Evolutionary conservation across 768 basidiomycete genomes (phyloP).

Genomic region (Guyanaporus albipodus): DNA sequence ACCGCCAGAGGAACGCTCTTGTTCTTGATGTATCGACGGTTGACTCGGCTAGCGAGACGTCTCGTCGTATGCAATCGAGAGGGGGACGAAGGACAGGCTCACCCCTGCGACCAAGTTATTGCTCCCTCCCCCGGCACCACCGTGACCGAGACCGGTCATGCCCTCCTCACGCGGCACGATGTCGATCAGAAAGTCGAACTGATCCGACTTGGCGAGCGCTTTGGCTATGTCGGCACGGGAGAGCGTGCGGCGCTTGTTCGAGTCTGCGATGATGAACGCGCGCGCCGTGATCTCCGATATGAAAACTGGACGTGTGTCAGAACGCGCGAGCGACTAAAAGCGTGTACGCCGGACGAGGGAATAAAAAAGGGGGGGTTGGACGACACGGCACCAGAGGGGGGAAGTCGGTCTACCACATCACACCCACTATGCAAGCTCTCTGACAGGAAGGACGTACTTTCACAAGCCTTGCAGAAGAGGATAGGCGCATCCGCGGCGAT

Average conservation of each 20-base stretch:
- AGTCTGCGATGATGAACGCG: conserved; percentile 93
- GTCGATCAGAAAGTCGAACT: conserved; percentile 97
- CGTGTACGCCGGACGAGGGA: no score
- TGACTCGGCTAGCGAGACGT: conserved; percentile 22
- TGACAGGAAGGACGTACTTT: conserved; percentile 90
- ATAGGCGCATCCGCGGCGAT: conserved; percentile 98
- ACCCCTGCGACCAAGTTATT: conserved; percentile 27
- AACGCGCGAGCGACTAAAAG: not conserved
- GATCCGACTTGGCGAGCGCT: conserved; percentile 88
- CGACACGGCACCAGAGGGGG: no score
- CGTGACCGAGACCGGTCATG: conserved; percentile 20
- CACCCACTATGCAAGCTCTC: no score
- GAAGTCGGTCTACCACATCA: no score
- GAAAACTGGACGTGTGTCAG: conserved; percentile 58
- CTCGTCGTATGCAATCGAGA: not conserved
- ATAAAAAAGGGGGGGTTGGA: no score
- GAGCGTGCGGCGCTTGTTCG: conserved; percentile 93
- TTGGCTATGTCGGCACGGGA: conserved; percentile 92
- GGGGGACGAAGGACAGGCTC: not conserved
- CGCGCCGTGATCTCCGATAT: conserved; percentile 96
- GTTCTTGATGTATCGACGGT: conserved; percentile 21
- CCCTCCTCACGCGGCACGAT: conserved; percentile 86
- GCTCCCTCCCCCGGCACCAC: conserved; percentile 6
- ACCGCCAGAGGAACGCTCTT: conserved; percentile 18
- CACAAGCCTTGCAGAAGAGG: conserved; percentile 96